Evolutionary conservation across 352 stramenopile species (phyloP).

Genomic region (Globisporangium yorkense): DNA sequence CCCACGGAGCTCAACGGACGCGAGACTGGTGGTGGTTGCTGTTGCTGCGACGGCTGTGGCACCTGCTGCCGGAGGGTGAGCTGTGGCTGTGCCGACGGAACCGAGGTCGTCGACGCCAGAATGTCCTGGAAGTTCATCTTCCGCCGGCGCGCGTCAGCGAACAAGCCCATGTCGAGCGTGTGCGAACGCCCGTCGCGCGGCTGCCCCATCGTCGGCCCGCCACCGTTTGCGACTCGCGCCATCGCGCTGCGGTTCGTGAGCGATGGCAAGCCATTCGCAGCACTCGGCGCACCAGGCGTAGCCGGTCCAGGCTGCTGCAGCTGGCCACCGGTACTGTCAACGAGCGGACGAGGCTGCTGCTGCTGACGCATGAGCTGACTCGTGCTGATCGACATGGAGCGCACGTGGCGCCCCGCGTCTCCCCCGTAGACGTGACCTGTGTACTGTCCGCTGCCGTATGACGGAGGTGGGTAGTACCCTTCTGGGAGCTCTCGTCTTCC

Average conservation of each 20-base stretch:
- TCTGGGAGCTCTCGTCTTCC: slow-evolving; percentile 30
- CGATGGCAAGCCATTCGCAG: slow-evolving; percentile 37
- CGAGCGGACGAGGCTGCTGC: slow-evolving; percentile 12
- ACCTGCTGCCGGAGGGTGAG: neutral
- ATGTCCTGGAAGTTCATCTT: slow-evolving; percentile 90
- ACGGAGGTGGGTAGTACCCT: slow-evolving; percentile 21
- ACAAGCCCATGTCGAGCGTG: slow-evolving; percentile 82
- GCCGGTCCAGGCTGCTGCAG: slow-evolving; percentile 10
- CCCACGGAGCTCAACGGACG: slow-evolving; percentile 6
- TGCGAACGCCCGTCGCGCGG: slow-evolving; percentile 75
- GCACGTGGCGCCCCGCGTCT: slow-evolving; percentile 35
- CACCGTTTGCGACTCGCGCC: slow-evolving; percentile 10
- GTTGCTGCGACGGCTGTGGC: slow-evolving; percentile 4
- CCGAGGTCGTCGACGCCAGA: slow-evolving; percentile 42
- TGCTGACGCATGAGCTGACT: slow-evolving; percentile 36
- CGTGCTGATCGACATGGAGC: slow-evolving; percentile 56
- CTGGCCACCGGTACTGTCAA: slow-evolving; percentile 11
- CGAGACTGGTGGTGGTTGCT: slow-evolving; percentile 8
- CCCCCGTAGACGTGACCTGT: slow-evolving; percentile 1
- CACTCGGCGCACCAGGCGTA: slow-evolving; percentile 14
- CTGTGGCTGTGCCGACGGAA: neutral
- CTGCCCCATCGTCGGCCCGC: slow-evolving; percentile 56
- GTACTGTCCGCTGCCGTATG: slow-evolving; percentile 16
- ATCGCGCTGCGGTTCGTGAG: slow-evolving; percentile 47
- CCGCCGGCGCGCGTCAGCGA: slow-evolving; percentile 62